Base-by-base conservation (phyloP, 176 grass and related monocot species). In the Saccharum officinarum region DNA sequence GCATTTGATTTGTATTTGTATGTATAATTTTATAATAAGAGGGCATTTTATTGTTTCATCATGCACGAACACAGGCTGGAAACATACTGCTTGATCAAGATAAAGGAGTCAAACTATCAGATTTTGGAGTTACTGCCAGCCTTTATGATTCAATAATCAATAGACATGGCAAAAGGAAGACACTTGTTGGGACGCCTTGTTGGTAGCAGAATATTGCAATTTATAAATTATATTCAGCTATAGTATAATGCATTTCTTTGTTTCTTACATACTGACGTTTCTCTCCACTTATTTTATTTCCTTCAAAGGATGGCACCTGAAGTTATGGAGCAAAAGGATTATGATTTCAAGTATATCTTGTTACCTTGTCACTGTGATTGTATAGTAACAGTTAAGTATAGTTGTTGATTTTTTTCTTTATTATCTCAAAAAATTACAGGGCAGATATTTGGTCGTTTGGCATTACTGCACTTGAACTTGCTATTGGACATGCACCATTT, bases 401-500 rank as follows among this genome's bases (percentile, higher is more conserved):
- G 41, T 15, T 74, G 40, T 66, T 74, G 0, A 57, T 14, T 52
- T 86, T 28, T 61, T 69, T 65, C 71, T 68, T 10, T 30, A 67
- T 61, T 36, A 36, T 9, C 0, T 7, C 57, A 67, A 63, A 63
- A 6, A 85, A 78, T 20, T 80, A 10, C 66, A 98, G 96, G 88
- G 96, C 87, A 50, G 96, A 98, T 50, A 98, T 95, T 62, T 98
- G 96, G 96, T 95, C 96, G 33, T 95, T 98, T 68, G 96, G 93
- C 30, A 98, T 98, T 74, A 95, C 96, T 75, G 96, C 96, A 41
- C 82, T 98, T 50, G 96, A 98, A 80, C 89, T 98, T 76, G 96
- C 96, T 84, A 88, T 92, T 73, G 93, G 93, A 14, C 96, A 98
- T 86, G 93, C 93, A 82, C 96, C 96, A 65, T 98, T 98, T 87